Conservation (phyloP, 345 rosid genomes). For the Gossypium sturtianum region DNA sequence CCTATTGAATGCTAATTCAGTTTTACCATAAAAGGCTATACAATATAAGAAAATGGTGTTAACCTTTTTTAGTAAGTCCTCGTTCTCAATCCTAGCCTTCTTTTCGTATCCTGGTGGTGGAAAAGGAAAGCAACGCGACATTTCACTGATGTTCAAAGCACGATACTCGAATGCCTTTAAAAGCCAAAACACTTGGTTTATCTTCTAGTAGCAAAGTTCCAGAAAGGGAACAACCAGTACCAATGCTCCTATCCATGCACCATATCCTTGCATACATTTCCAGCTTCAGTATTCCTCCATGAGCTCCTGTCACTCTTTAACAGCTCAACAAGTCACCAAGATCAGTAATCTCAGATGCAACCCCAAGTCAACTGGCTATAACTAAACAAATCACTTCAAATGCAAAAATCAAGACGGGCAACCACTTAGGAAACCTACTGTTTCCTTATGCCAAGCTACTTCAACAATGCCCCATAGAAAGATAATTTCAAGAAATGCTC, state of each 20-base stretch:
- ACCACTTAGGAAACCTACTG: conserved; percentile 14
- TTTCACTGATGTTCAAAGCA: conserved; percentile 38
- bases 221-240: conserved; percentile 43
- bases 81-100: conserved; percentile 52
- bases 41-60: conserved; percentile 11
- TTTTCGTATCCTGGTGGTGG: conserved; percentile 97
- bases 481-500: too few species aligned
- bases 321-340: conserved; percentile 12
- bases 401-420: not conserved
- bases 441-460: too few species aligned
- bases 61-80: conserved; percentile 71
- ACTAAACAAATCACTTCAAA: conserved; percentile 16
- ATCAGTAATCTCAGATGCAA: conserved; percentile 12
- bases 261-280: conserved; percentile 60
- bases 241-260: conserved; percentile 54
- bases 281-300: conserved; percentile 36
- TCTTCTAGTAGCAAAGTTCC: conserved; percentile 42
- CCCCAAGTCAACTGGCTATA: conserved; percentile 13
- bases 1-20: conserved; percentile 1
- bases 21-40: not conserved
- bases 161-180: conserved; percentile 15
- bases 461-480: too few species aligned
- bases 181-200: conserved; percentile 31
- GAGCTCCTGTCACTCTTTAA: conserved; percentile 20
- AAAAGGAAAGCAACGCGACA: conserved; percentile 99